Base-by-base conservation (phyloP, 257 asterid genomes). In the Penstemon barbatus region DNA sequence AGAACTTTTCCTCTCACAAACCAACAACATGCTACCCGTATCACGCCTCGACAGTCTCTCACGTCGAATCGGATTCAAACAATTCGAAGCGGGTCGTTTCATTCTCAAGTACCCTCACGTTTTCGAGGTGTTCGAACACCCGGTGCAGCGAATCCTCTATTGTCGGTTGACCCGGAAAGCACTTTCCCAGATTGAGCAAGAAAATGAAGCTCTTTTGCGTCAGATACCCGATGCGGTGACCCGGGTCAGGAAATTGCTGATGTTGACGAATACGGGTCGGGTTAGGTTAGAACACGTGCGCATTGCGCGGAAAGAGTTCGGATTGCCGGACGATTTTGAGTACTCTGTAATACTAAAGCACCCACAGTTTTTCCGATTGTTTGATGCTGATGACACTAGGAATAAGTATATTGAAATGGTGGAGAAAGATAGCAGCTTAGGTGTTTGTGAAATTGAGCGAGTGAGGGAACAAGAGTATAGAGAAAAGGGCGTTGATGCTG, bases 111-210 rank as follows among this genome's bases (percentile, higher is more conserved):
- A 82, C 71, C 96, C 96, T 0, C 95, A 84, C 70, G 91, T 91
- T 63, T 89, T 91, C 64, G 94, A 91, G 66, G 78, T 89, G n/a
- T 89, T 91, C 37, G 98, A 91, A 39, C 98, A 91, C 84, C 98
- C 98, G 1, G 95, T 91, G 11, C 98, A 89, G 68, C 74, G 98
- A 49, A 87, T 91, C 40, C 86, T 91, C 8, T 89, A 85, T 54
- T 87, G 96, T 67, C 74, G 96, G 46, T 72, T 91, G 0, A 64
- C 94, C 11, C 85, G 94, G 7, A 86, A 79, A 48, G 91, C 94
- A 19, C 39, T 68, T 1, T 62, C 87, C 11, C 98, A 91, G 65
- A 89, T 89, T 10, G 77, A 83, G 78, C 89, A 73, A 61, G 98
- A 91, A 58, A 84, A 77, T 7, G 76, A 77, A 6, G 96, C 96